These are phyloP conservation scores for Volvox reticuliferus DNA, from an alignment of 139 green algal genomes.

Conservation along the genomic window DNA sequence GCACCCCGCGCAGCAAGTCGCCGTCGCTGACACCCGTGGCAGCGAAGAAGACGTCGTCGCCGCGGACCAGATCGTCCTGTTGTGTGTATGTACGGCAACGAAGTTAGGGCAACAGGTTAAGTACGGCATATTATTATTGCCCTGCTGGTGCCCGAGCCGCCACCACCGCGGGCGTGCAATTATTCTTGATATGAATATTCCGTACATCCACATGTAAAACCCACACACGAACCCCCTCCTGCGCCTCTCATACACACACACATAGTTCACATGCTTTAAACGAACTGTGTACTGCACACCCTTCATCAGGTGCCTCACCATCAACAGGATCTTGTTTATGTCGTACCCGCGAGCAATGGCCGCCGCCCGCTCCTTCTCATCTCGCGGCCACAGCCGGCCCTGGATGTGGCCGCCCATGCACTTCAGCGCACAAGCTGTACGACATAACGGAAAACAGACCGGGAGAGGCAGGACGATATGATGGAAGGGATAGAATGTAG, in stretches of 20 bases:
- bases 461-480: too few relatives aligned
- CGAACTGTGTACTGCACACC: too few relatives aligned
- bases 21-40: slow-evolving; percentile 86
- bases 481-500: too few relatives aligned
- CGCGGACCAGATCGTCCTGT: slow-evolving; percentile 43
- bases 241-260: neutral
- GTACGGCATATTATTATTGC: too few relatives aligned
- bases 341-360: slow-evolving; percentile 60
- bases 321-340: slow-evolving; percentile 62
- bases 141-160: too few relatives aligned
- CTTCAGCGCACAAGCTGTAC: slow-evolving; percentile 67
- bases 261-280: neutral
- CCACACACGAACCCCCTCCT: too few relatives aligned
- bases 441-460: too few relatives aligned
- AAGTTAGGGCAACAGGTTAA: neutral
- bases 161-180: too few relatives aligned
- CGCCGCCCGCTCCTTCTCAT: slow-evolving; percentile 72
- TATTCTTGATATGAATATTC: too few relatives aligned
- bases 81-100: neutral
- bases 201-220: too few relatives aligned
- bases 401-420: slow-evolving; percentile 85
- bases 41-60: slow-evolving; percentile 85
- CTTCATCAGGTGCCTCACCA: neutral
- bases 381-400: slow-evolving; percentile 76
- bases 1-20: slow-evolving; percentile 81